Base-by-base conservation (phyloP, 352 stramenopile species). In the Poterioochromonas sp. region DNA sequence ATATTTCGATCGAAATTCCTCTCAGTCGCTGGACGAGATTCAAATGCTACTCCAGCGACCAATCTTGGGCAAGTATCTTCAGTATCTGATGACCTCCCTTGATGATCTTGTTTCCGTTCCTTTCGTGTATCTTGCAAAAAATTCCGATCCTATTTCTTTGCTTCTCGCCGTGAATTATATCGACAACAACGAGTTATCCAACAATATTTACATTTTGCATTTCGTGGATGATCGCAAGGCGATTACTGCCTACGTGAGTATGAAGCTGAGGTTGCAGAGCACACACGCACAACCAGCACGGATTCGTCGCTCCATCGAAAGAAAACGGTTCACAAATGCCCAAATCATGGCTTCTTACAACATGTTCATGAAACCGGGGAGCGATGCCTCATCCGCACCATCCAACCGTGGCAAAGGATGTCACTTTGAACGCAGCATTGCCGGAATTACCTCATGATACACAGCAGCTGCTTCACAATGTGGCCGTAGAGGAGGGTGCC, bases 181-280 rank as follows among this genome's bases (percentile, higher is more conserved):
- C 12, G 58, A 29, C 12, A 68, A 68, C 29, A 68, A 68, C 29
- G 58, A 68, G 58, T 5, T 68, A 18, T 68, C 58, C 5, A 68
- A 68, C 29, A 5, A 68, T 39, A 68, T 68, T 26, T 68, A 68
- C 29, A 26, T 68, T 18, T 8, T 68, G 5, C 58, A 68, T 26
- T 68, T 68, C 29, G 58, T 68, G 26, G 58, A 68, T 68, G 58
- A 68, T 39, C 58, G 58, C 8, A 11, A 5, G 58, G 58, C 58
- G 12, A 5, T 68, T 32, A 29, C 5, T 39, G 58, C 58, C 5
- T 26, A 68, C 5, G 26, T 35, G 5, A 68, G 34, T 26, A 29
- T 8, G 12, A 29, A 26, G 58, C 12, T 18, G 26, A 68, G 58
- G 5, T 68, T 8, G 58, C 12, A 37, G 58, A 26, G 12, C 5